Evolutionary conservation across 106 monocot genomes (phyloP), one percentile per base, ranked within the genome.

Genomic region (Narthecium ossifragum): DNA sequence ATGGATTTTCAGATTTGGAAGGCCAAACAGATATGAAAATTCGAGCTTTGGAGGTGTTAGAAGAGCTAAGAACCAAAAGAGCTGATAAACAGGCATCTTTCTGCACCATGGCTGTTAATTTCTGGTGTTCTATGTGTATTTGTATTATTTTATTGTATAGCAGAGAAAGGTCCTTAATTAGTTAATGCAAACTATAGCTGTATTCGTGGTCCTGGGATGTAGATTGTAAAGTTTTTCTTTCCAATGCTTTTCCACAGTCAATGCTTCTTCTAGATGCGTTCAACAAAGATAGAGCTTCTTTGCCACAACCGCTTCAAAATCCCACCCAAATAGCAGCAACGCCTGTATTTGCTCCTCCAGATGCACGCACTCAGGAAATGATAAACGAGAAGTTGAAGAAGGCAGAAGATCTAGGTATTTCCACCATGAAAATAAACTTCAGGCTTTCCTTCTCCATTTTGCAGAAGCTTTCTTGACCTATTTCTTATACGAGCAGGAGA

Each of bases 361-460:
- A 93, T 79, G 61, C 85, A 51, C 78, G 74, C 5, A 93, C 93
- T 21, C 93, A 93, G 48, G 93, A 93, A 68, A 70, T 93, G 78
- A 93, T 93, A 36, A 88, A 93, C 61, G 92, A 93, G 43, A 93
- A 88, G 45, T 71, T 93, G 39, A 84, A 74, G 57, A 85, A 76
- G 59, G 88, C 92, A 67, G 92, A 93, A 73, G 85, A 82, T 69
- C 85, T 93, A 54, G 93, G 93, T 93, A 70, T n/a, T n/a, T n/a
- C n/a, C n/a, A n/a, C n/a, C n/a, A n/a, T n/a, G n/a, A n/a, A n/a
- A n/a, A n/a, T n/a, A n/a, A n/a, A n/a, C n/a, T n/a, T n/a, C n/a
- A n/a, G n/a, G n/a, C n/a, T n/a, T n/a, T n/a, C n/a, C n/a, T n/a
- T n/a, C n/a, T n/a, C n/a, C n/a, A n/a, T n/a, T n/a, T n/a, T n/a